phyloP scores from a whole-genome alignment of 129 eudicot genomes.

The Mikania micrantha region DNA sequence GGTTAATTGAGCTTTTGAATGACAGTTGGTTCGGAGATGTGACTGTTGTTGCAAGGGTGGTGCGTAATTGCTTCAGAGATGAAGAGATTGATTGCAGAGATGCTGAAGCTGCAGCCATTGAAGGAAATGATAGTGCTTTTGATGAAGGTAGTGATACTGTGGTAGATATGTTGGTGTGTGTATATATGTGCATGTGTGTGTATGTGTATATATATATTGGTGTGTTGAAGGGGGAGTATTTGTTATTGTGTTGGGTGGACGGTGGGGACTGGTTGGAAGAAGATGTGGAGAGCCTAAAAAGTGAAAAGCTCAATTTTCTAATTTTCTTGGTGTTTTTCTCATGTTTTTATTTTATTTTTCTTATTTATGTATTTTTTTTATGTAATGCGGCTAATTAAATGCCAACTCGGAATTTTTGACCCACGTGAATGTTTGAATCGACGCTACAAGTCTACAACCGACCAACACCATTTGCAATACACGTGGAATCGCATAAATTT shows the following conservation, averaged over 20 bases:
- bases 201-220: neutral
- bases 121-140: neutral
- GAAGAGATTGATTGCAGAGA: conserved; percentile 32
- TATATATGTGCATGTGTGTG: neutral
- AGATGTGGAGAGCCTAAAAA: too few species aligned
- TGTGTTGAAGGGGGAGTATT: neutral
- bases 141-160: neutral
- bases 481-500: too few species aligned
- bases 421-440: too few species aligned
- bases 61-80: conserved; percentile 26
- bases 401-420: too few species aligned
- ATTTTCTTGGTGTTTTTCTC: too few species aligned
- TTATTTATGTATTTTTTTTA: too few species aligned
- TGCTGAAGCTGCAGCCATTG: conserved; percentile 38
- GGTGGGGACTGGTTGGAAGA: neutral
- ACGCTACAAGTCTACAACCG: too few species aligned
- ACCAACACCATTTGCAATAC: too few species aligned
- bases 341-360: too few species aligned
- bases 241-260: neutral
- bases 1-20: conserved; percentile 20
- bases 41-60: conserved; percentile 4
- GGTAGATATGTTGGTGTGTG: neutral
- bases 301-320: too few species aligned
- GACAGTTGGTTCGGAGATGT: conserved; percentile 18
- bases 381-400: too few species aligned